A percentile compares a stretch with the other conserved stretches of the same genome.
phyloP scores from a whole-genome alignment of 768 basidiomycete genomes.

The Russula dissimulans region DNA sequence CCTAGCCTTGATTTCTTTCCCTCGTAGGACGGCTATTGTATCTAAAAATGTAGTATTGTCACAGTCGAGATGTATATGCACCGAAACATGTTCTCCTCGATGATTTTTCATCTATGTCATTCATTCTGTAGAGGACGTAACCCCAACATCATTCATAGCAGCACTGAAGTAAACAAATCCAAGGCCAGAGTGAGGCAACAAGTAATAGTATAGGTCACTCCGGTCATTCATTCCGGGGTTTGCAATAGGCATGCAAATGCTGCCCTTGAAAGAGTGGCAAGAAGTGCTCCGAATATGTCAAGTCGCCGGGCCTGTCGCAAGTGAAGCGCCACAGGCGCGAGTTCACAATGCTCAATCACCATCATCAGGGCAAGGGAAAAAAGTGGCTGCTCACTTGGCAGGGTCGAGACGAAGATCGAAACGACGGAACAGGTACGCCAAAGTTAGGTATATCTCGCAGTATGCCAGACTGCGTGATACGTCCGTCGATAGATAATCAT shows the following conservation, averaged over 20 bases:
- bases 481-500: background rate
- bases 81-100: too few relatives aligned
- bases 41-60: background rate
- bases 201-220: too few relatives aligned
- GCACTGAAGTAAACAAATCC: too few relatives aligned
- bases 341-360: too few relatives aligned
- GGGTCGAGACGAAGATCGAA: constrained; percentile 7
- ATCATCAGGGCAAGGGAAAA: too few relatives aligned
- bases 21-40: background rate
- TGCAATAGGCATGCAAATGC: constrained; percentile 10
- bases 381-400: too few relatives aligned
- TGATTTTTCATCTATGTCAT: too few relatives aligned
- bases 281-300: constrained; percentile 11
- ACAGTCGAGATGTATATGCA: too few relatives aligned
- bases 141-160: too few relatives aligned
- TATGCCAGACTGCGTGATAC: constrained; percentile 12
- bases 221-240: constrained; percentile 1
- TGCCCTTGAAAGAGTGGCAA: constrained; percentile 6
- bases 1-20: background rate
- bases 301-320: background rate
- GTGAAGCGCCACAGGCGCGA: too few relatives aligned
- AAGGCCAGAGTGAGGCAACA: too few relatives aligned
- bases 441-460: constrained; percentile 18
- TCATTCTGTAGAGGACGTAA: too few relatives aligned
- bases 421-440: constrained; percentile 20